Percentiles rank a stretch among this genome's conserved stretches.
Conservation (phyloP, 2,329 filamentous ascomycete species). For the Aspergillus tamarii region DNA sequence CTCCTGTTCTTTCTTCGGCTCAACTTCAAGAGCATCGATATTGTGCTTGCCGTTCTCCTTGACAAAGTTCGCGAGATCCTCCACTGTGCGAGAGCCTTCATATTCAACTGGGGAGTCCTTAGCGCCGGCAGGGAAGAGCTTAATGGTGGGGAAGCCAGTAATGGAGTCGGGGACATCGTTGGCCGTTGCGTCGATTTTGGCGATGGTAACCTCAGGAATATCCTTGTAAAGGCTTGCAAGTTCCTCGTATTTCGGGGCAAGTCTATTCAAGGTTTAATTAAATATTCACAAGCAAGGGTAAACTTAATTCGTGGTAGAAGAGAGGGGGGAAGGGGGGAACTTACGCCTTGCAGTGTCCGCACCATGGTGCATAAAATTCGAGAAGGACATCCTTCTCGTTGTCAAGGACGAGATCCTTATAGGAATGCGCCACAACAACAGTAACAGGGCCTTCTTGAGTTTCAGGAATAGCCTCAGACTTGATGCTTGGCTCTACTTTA, state of each 20-base stretch:
- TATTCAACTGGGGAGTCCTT: constrained; percentile 88
- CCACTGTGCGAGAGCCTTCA: constrained; percentile 81
- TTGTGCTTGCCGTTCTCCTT: constrained; percentile 93
- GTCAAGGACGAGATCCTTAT: constrained; percentile 87
- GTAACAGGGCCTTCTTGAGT: constrained; percentile 86
- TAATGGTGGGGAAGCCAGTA: constrained; percentile 98
- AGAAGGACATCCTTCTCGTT: constrained; percentile 95
- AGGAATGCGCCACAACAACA: constrained; percentile 89
- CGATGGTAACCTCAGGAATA: constrained; percentile 64
- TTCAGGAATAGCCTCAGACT: constrained; percentile 96
- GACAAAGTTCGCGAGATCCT: constrained; percentile 90
- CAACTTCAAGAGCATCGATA: constrained; percentile 65
- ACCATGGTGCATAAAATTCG: constrained; percentile 96
- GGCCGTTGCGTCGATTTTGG: constrained; percentile 91
- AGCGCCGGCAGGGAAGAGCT: constrained; percentile 88
- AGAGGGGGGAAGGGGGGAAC: constrained; percentile 22
- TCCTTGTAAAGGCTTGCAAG: constrained; percentile 60
- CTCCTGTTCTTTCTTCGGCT: constrained; percentile 58
- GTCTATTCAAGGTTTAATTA: constrained; percentile 37
- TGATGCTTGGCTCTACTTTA: constrained; percentile 94
- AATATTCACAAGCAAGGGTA: background rate
- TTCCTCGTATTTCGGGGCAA: constrained; percentile 70
- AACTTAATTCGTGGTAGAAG: background rate
- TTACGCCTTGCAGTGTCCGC: constrained; percentile 70
- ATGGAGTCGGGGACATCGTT: constrained; percentile 98